Evolutionary conservation across 2,329 filamentous ascomycete genomes (phyloP).

Genomic region (Aureobasidium zeae): DNA sequence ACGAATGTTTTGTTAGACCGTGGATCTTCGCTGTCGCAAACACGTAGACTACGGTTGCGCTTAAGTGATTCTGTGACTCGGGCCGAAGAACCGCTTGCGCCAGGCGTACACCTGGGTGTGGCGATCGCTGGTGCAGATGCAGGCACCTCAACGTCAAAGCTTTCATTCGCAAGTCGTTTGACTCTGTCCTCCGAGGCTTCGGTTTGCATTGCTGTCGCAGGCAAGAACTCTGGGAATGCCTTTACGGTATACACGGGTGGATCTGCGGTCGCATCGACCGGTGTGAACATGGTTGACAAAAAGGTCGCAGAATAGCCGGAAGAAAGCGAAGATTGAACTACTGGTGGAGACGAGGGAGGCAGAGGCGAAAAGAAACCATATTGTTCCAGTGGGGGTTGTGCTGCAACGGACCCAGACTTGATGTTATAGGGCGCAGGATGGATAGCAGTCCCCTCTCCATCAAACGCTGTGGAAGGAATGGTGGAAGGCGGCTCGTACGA

Average conservation of each 20-base stretch:
- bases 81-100: background rate
- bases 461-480: background rate
- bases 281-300: conserved; percentile 2
- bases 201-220: background rate
- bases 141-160: background rate
- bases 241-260: conserved; percentile 2
- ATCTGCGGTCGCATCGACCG: background rate
- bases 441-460: conserved; percentile 1
- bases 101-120: background rate
- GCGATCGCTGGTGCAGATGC: background rate
- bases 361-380: background rate
- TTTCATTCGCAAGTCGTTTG: background rate
- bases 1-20: background rate
- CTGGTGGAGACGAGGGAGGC: background rate
- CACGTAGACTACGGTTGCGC: background rate
- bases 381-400: background rate
- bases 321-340: conserved; percentile 2
- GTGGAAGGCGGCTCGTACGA: background rate
- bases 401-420: background rate
- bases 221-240: background rate
- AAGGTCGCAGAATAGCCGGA: background rate
- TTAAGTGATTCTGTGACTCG: conserved; percentile 1
- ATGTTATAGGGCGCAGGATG: background rate
- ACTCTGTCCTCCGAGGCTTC: background rate
- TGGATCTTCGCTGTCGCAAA: background rate